phyloP scores from a whole-genome alignment of 2,329 filamentous ascomycete species.

The Fusarium sp. region DNA sequence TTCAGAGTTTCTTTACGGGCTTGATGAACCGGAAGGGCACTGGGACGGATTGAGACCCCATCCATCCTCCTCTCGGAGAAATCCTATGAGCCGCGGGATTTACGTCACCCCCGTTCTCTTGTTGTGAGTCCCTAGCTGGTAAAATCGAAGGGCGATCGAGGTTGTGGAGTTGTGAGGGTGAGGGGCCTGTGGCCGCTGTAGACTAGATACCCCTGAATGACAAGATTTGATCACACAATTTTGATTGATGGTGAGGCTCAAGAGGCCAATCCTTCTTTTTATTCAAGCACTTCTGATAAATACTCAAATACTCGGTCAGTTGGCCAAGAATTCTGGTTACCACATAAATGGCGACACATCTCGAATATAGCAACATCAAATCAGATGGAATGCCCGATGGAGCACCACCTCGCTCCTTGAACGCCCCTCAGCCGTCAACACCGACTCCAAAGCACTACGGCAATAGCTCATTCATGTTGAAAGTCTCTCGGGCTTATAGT shows the following conservation, averaged over 20 bases:
- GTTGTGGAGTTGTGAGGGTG: conserved; percentile 19
- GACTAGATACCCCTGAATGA: conserved; percentile 56
- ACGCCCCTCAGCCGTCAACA: conserved; percentile 11
- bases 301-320: not conserved
- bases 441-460: not conserved
- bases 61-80: not conserved
- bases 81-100: not conserved
- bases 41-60: conserved; percentile 19
- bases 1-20: conserved; percentile 69
- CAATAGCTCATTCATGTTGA: conserved; percentile 21
- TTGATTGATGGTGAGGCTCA: not conserved
- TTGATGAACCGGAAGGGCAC: conserved; percentile 65
- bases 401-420: not conserved
- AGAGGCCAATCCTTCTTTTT: not conserved
- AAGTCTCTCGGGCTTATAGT: conserved; percentile 40
- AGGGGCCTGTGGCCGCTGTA: conserved; percentile 44
- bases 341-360: not conserved
- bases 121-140: conserved; percentile 8
- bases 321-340: not conserved
- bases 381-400: not conserved
- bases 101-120: not conserved
- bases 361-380: not conserved
- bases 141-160: conserved; percentile 14
- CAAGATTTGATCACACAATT: conserved; percentile 31
- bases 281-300: not conserved